These are phyloP conservation scores for Euphrasia confusa DNA, from an alignment of 257 asterid species.

Conservation along the genomic window DNA sequence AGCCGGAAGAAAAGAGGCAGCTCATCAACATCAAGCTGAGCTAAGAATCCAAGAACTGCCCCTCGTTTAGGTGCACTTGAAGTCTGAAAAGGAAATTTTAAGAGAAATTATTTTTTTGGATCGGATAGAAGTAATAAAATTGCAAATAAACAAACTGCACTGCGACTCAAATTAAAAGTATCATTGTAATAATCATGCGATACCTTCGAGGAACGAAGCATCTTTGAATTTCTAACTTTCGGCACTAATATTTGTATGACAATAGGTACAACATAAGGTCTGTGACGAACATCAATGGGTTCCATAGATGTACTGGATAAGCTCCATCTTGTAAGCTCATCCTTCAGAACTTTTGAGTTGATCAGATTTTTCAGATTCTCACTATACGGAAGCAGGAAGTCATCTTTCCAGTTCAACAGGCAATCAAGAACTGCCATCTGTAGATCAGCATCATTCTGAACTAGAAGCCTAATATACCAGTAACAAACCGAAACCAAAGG, in stretches of 20 bases:
- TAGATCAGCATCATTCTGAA: constrained; percentile 77
- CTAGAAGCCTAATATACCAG: constrained; percentile 62
- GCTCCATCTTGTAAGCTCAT: constrained; percentile 89
- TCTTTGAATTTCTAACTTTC: constrained; percentile 74
- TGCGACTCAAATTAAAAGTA: constrained; percentile 4
- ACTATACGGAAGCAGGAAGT: constrained; percentile 59
- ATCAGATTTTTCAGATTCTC: constrained; percentile 73
- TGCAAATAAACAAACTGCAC: neutral
- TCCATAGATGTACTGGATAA: constrained; percentile 53
- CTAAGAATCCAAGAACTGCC: constrained; percentile 79
- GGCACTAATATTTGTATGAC: constrained; percentile 67
- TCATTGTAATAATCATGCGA: constrained; percentile 10
- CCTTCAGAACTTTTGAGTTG: constrained; percentile 53
- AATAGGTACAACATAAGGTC: constrained; percentile 64
- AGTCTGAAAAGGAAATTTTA: constrained; percentile 42
- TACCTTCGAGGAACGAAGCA: constrained; percentile 82
- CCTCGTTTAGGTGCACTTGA: constrained; percentile 63
- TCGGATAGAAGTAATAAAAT: constrained; percentile 21
- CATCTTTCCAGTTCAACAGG: constrained; percentile 86
- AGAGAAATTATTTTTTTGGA: constrained; percentile 13
- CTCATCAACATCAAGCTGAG: constrained; percentile 78
- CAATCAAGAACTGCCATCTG: constrained; percentile 87
- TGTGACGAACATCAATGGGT: constrained; percentile 57
- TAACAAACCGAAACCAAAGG: constrained; percentile 17
- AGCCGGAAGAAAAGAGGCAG: constrained; percentile 79